Base-by-base conservation (phyloP, 805 yeast species). In the Ogataea degrootiae region DNA sequence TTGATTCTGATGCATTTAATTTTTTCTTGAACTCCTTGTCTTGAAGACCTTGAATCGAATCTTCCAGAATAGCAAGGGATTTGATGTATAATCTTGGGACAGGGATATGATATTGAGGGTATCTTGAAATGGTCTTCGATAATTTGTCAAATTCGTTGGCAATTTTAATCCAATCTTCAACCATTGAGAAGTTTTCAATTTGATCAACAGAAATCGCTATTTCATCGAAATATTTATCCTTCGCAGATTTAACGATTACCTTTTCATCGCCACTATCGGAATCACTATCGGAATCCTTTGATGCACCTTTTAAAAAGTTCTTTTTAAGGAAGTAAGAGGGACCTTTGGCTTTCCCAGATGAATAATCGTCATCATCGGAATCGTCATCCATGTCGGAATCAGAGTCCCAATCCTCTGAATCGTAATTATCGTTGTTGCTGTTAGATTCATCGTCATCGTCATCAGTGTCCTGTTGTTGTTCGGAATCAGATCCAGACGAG, bases 181-280 rank as follows among this genome's bases (percentile, higher is more conserved):
- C 76, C 68, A 79, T 77, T 59, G 80, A 82, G 43, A 83, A 82
- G 49, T 77, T 76, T 61, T 84, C 90, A 59, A 90, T 80, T 44
- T 80, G 75, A 60, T 80, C 83, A 57, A 84, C 78, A 34, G 79
- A 68, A 23, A 74, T 74, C 58, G 79, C 83, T 71, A 94, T 78
- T 67, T 94, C 99, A 63, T 90, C 97, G 58, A 90, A 67, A 51
- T 90, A 76, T 73, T 92, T 94, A 55, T 91, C 98, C 71, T 85
- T 88, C 45, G 97, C 96, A 49, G 94, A 83, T 72, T 88, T 91
- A 57, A 92, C 96, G 38, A 90, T 89, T 57, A 84, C 86, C 65
- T 82, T 85, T 61, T 83, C 87, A 48, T 80, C 87, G 47, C 75
- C 80, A 45, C 70, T 54, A 33, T 65, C 71, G 11, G 63, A 62